These are phyloP conservation scores for Aureobasidium sp. DNA, from an alignment of 2,329 filamentous ascomycete genomes.

Conservation along the genomic window DNA sequence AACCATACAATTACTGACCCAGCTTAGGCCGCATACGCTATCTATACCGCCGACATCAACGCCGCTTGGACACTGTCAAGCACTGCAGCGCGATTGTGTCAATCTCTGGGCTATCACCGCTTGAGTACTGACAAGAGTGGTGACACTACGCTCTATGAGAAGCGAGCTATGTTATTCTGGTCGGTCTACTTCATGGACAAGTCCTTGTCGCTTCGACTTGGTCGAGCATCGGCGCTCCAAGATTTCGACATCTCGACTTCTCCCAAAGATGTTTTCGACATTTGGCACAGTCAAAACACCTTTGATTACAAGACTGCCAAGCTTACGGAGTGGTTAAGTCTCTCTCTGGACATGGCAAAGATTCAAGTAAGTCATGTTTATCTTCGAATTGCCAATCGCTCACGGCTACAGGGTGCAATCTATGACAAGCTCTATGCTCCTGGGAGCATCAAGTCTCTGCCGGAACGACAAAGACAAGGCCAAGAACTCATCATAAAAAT, in stretches of 20 bases:
- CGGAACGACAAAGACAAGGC: background rate
- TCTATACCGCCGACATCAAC: conserved; percentile 53
- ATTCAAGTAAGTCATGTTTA: background rate
- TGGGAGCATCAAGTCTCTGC: conserved; percentile 17
- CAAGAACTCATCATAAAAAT: background rate
- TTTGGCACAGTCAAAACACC: background rate
- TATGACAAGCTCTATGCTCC: conserved; percentile 17
- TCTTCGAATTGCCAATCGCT: background rate
- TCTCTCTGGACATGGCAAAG: background rate
- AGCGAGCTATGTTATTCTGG: conserved; percentile 49
- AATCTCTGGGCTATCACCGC: conserved; percentile 40
- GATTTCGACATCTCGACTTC: conserved; percentile 14
- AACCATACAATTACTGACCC: background rate
- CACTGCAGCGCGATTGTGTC: conserved; percentile 53
- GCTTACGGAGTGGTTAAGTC: background rate
- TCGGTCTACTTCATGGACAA: conserved; percentile 51
- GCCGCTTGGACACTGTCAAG: conserved; percentile 59
- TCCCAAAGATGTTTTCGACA: background rate
- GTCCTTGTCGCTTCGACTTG: conserved; percentile 65
- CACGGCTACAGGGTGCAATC: background rate
- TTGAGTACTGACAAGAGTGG: conserved; percentile 17
- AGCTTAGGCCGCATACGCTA: background rate
- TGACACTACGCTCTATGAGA: conserved; percentile 15
- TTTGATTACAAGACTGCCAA: background rate
- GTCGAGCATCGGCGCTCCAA: conserved; percentile 31